phyloP scores from a whole-genome alignment of 1,284 basidiomycete genomes.

The Chalciporus sp. region DNA sequence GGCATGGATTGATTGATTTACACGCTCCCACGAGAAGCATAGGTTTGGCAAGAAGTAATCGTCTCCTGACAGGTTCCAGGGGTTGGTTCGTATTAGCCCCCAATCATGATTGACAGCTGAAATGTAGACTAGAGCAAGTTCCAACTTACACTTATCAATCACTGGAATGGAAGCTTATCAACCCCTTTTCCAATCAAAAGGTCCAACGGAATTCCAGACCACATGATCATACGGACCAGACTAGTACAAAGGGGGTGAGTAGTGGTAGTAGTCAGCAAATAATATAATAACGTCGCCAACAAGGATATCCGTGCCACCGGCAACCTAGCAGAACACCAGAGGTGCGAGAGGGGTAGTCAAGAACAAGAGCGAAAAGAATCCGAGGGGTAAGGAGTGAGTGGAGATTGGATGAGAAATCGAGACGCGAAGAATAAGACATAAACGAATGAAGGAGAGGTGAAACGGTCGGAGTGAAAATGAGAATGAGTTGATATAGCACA shows the following conservation, averaged over 20 bases:
- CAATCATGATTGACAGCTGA: too few species aligned
- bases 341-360: background rate
- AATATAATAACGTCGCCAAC: background rate
- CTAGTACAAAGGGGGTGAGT: background rate
- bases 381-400: background rate
- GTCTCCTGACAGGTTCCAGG: too few species aligned
- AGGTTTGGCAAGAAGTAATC: too few species aligned
- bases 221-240: background rate
- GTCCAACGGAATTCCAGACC: too few species aligned
- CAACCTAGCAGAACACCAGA: background rate
- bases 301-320: background rate
- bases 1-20: too few species aligned
- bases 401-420: background rate
- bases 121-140: too few species aligned
- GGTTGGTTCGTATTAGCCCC: too few species aligned
- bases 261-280: background rate
- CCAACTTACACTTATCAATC: background rate
- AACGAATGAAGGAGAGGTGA: too few species aligned
- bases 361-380: background rate
- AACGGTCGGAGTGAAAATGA: background rate
- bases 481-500: background rate
- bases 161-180: background rate
- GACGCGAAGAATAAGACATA: background rate
- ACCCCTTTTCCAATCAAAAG: too few species aligned
- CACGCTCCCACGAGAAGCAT: too few species aligned